Percentiles rank a stretch among this genome's conserved stretches.
Conservation (phyloP, 2,329 filamentous ascomycete genomes). For the Aspergillus ochraceus region DNA sequence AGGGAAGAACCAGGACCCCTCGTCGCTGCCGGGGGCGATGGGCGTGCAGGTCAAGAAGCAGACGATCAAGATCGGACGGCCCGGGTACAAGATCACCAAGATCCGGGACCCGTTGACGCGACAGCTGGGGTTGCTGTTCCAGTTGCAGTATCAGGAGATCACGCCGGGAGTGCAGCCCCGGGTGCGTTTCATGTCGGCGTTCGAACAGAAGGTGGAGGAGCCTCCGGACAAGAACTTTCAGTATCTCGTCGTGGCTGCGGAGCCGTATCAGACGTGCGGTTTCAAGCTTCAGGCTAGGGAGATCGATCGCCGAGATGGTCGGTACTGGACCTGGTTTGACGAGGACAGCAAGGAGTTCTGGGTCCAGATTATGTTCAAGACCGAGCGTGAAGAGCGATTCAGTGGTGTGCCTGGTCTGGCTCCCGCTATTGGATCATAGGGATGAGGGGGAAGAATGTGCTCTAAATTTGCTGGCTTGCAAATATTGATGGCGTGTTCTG, state of each 20-base stretch:
- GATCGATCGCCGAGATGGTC: slow-evolving; percentile 83
- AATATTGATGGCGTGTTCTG: slow-evolving; percentile 6
- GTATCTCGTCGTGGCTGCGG: slow-evolving; percentile 90
- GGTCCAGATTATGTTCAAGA: slow-evolving; percentile 98
- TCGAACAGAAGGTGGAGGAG: slow-evolving; percentile 92
- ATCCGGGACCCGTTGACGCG: slow-evolving; percentile 82
- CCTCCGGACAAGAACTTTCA: slow-evolving; percentile 88
- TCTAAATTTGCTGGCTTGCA: neutral
- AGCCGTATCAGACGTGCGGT: slow-evolving; percentile 95
- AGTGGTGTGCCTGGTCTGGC: slow-evolving; percentile 66
- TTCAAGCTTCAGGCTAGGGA: slow-evolving; percentile 96
- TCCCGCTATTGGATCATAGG: slow-evolving; percentile 38
- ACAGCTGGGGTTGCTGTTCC: slow-evolving; percentile 90
- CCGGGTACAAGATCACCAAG: slow-evolving; percentile 98
- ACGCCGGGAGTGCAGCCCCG: slow-evolving; percentile 71
- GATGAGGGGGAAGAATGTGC: slow-evolving; percentile 7
- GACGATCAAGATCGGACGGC: slow-evolving; percentile 89
- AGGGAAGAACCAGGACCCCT: slow-evolving; percentile 64
- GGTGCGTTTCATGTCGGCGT: slow-evolving; percentile 96
- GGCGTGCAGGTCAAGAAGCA: slow-evolving; percentile 79
- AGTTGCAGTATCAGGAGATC: slow-evolving; percentile 93
- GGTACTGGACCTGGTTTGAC: slow-evolving; percentile 94
- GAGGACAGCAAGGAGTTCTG: slow-evolving; percentile 95
- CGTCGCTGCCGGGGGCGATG: slow-evolving; percentile 71
- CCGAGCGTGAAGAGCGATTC: slow-evolving; percentile 90